phyloP scores from a whole-genome alignment of 768 basidiomycete species.

The Mycena capillaripes region DNA sequence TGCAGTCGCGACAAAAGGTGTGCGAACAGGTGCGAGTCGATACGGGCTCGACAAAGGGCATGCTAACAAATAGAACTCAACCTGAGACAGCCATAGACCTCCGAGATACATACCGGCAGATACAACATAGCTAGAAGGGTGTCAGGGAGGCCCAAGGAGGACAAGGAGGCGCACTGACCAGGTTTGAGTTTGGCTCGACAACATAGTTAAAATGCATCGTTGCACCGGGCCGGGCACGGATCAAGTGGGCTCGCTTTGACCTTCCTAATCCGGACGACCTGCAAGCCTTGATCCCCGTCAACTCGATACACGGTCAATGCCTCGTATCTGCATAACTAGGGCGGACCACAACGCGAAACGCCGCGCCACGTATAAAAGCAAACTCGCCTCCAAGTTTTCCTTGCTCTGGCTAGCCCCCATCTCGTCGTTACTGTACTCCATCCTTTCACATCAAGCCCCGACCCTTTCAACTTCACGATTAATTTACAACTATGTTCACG shows the following conservation, averaged over 20 bases:
- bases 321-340: constrained; percentile 8
- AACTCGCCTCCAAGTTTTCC: background rate
- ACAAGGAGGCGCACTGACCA: constrained; percentile 57
- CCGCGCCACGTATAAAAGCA: constrained; percentile 22
- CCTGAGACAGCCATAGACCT: constrained; percentile 17
- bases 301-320: background rate
- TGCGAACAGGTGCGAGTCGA: constrained; percentile 84
- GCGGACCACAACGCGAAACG: too few relatives aligned
- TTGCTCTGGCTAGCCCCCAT: constrained; percentile 40
- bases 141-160: background rate
- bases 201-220: constrained; percentile 66
- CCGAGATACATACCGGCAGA: constrained; percentile 68
- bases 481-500: constrained; percentile 28
- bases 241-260: too few relatives aligned
- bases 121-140: constrained; percentile 76
- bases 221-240: background rate
- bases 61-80: constrained; percentile 50
- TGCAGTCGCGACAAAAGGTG: constrained; percentile 91
- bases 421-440: constrained; percentile 19
- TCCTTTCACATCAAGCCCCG: constrained; percentile 23
- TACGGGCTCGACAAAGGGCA: constrained; percentile 82
- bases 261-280: too few relatives aligned
- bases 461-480: background rate
- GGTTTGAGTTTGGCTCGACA: constrained; percentile 73
- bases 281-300: background rate